Percentiles rank a stretch among this genome's conserved stretches.
phyloP scores from a whole-genome alignment of 2,329 filamentous ascomycete species.

The Sarocladiaceae sp. region DNA sequence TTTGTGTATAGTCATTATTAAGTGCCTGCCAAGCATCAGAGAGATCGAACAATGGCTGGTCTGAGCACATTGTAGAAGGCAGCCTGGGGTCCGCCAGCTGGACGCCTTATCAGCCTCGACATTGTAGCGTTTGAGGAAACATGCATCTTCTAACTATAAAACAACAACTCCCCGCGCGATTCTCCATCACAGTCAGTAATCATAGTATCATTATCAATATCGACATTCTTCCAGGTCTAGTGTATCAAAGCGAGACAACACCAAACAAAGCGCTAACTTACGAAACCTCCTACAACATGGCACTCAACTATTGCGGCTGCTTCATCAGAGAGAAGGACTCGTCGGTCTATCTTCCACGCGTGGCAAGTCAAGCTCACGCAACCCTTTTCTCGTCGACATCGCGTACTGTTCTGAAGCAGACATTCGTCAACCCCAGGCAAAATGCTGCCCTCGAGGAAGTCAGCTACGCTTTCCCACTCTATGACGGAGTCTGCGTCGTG shows the following conservation, averaged over 20 bases:
- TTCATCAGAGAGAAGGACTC: background rate
- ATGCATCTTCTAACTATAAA: too few species aligned
- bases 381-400: conserved; percentile 51
- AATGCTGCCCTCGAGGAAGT: conserved; percentile 33
- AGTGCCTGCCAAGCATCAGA: too few species aligned
- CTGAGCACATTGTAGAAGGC: too few species aligned
- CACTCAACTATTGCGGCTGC: background rate
- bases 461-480: conserved; percentile 64
- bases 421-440: conserved; percentile 51
- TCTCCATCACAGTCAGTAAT: too few species aligned
- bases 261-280: background rate
- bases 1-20: too few species aligned
- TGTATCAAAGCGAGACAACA: background rate
- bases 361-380: conserved; percentile 52
- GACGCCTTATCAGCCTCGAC: too few species aligned
- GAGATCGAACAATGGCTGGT: too few species aligned
- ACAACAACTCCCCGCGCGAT: too few species aligned
- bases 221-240: too few species aligned
- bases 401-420: conserved; percentile 45
- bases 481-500: conserved; percentile 65
- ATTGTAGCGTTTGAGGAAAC: too few species aligned
- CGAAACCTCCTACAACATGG: background rate
- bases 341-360: conserved; percentile 48
- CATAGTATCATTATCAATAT: too few species aligned
- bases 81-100: too few species aligned